phyloP scores from a whole-genome alignment of 345 rosid genomes.

The Cochlearia excelsa region DNA sequence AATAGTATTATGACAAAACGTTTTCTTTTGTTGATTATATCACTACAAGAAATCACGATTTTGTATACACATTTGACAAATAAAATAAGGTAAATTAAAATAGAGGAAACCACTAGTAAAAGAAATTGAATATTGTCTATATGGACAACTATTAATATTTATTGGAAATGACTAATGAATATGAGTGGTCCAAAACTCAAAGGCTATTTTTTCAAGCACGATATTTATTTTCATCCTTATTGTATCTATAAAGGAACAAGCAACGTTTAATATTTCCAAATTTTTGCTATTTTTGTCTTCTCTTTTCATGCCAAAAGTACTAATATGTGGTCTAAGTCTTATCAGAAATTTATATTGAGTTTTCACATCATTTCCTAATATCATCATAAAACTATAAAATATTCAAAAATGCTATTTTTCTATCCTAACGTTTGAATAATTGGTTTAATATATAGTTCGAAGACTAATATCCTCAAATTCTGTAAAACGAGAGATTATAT shows the following conservation, averaged over 20 bases:
- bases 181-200: conserved; percentile 37
- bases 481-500: too few relatives aligned
- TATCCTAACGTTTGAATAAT: conserved; percentile 3
- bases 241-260: conserved; percentile 24
- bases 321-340: conserved; percentile 11
- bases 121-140: conserved; percentile 27
- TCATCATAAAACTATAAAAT: conserved; percentile 1
- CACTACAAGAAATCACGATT: background rate
- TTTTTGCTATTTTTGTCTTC: conserved; percentile 27
- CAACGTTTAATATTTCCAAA: conserved; percentile 11
- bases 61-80: conserved; percentile 18
- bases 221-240: conserved; percentile 19
- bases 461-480: too few relatives aligned
- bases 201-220: conserved; percentile 12
- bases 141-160: conserved; percentile 29
- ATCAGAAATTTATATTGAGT: conserved; percentile 1
- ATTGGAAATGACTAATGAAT: conserved; percentile 34
- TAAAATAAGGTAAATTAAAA: conserved; percentile 16
- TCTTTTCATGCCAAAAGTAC: conserved; percentile 23
- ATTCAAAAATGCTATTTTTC: background rate
- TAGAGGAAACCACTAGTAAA: conserved; percentile 18
- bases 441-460: background rate
- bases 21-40: conserved; percentile 15
- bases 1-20: too few relatives aligned
- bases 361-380: conserved; percentile 30